Evolutionary conservation across 2,329 filamentous ascomycete species (phyloP).

Genomic region (Trichoderma arundinaceum): DNA sequence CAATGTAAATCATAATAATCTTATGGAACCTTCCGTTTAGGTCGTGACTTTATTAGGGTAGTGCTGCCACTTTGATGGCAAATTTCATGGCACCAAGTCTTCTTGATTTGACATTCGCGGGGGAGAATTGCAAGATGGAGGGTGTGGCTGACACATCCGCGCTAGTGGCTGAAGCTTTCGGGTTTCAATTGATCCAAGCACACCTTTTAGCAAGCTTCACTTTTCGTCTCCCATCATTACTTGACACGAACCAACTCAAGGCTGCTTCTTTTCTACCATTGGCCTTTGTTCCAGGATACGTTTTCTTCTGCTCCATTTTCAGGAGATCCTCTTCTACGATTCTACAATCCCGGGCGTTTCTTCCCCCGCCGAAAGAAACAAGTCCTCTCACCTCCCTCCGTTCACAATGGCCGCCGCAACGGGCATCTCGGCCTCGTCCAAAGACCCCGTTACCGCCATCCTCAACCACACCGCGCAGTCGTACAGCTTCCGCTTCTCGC

Average conservation of each 20-base stretch:
- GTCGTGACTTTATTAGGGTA: neutral
- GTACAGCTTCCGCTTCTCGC: conserved; percentile 82
- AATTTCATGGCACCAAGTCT: neutral
- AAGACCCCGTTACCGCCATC: conserved; percentile 51
- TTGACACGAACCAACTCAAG: no score
- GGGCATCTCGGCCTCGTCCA: conserved; percentile 1
- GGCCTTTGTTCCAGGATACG: no score
- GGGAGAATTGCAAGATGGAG: neutral
- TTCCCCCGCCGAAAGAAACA: neutral
- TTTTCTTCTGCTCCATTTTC: no score
- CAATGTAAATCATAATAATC: neutral
- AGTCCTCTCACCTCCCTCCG: neutral
- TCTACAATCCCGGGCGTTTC: neutral
- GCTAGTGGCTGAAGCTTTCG: conserved; percentile 31
- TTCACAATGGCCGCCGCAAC: conserved; percentile 42
- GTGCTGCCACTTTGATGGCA: neutral
- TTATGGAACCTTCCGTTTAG: neutral
- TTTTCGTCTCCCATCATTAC: neutral
- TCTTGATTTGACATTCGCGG: neutral
- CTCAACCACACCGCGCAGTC: conserved; percentile 60
- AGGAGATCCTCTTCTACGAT: neutral
- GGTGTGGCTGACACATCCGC: conserved; percentile 33
- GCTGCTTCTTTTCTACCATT: no score
- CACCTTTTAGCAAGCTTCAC: conserved; percentile 11
- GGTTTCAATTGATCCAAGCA: conserved; percentile 13